Base-by-base conservation (phyloP, 1,284 basidiomycete genomes). In the Sparassis latifolia region DNA sequence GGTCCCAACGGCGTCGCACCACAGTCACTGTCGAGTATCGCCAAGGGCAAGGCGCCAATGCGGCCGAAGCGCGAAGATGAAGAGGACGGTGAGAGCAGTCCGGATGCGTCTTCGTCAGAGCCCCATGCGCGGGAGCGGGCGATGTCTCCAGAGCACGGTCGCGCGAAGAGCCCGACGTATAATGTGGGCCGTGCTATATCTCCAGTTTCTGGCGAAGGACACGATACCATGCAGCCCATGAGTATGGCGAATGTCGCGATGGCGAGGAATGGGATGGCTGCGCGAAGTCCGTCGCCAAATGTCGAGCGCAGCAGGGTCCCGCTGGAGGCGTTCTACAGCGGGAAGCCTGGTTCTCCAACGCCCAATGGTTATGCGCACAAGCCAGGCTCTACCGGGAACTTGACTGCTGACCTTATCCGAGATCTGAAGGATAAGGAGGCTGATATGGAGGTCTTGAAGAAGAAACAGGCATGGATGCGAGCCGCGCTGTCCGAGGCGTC, bases 401-500 rank as follows among this genome's bases (percentile, higher is more conserved):
- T 85, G 10, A 76, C 86, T 1, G 80, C 82, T 5, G 90, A 94
- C 63, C 67, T 92, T 52, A 70, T 90, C 45, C 76, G 82, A 37
- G 89, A 92, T 58, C 69, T 92, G 52, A 92, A 88, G 67, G 76
- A 78, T 30, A 91, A 86, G 62, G 91, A 94, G 58, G 73, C 77
- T 32, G 94, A 96, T 63, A 65, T 94, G 33, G 92, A 95, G 56
- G 73, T 74, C 35, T 68, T 89, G 60, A 85, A 80, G 74, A 86
- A 84, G 62, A 82, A 90, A 56, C 86, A 94, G 69, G 74, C 75
- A 30, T 97, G 95, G 84, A 86, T 97, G 82, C 86, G 84, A 65
- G 84, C 88, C 40, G 86, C 90, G 4, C 72, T 98, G 44, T 70
- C 76, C 5, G 84, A 87, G 60, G 94, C 95, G 0, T 76, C 82